phyloP scores from a whole-genome alignment of 805 yeast genomes.

The Barnettozyma siamensis region DNA sequence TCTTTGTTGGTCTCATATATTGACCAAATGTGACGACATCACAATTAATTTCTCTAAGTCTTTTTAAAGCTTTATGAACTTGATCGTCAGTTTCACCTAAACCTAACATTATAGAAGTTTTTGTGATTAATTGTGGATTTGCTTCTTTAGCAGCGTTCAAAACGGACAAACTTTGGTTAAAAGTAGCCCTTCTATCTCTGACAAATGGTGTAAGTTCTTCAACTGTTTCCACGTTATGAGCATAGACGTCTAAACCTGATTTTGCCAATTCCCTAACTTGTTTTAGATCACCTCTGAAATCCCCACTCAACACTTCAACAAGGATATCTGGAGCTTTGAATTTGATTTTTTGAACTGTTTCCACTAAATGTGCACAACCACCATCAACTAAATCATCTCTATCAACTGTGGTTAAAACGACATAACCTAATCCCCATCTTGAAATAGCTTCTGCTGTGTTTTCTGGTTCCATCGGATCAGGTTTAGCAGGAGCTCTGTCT shows the following conservation, averaged over 20 bases:
- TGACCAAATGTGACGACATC: constrained; percentile 98
- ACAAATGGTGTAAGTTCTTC: constrained; percentile 92
- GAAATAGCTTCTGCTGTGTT: constrained; percentile 96
- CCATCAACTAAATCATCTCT: constrained; percentile 93
- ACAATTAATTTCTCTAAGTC: constrained; percentile 68
- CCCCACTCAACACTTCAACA: constrained; percentile 93
- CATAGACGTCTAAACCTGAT: constrained; percentile 92
- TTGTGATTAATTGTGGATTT: constrained; percentile 73
- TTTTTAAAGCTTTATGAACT: constrained; percentile 64
- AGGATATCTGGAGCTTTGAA: constrained; percentile 83
- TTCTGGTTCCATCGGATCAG: constrained; percentile 96
- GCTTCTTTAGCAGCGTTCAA: constrained; percentile 74
- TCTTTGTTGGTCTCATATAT: constrained; percentile 97
- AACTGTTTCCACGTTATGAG: constrained; percentile 95
- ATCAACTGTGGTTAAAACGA: constrained; percentile 94
- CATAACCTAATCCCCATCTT: constrained; percentile 98
- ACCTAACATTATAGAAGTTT: constrained; percentile 94
- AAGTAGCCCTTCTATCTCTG: constrained; percentile 95
- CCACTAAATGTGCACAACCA: constrained; percentile 85
- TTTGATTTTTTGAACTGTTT: constrained; percentile 81
- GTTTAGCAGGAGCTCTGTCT: constrained; percentile 74
- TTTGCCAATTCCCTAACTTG: constrained; percentile 75
- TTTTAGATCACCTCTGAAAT: constrained; percentile 84
- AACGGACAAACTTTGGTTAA: constrained; percentile 78
- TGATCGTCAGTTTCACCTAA: constrained; percentile 95